Evolutionary conservation across 208 protist species (phyloP), one percentile per base, ranked within the genome.

Genomic region (Endotrypanum monterogeii): DNA sequence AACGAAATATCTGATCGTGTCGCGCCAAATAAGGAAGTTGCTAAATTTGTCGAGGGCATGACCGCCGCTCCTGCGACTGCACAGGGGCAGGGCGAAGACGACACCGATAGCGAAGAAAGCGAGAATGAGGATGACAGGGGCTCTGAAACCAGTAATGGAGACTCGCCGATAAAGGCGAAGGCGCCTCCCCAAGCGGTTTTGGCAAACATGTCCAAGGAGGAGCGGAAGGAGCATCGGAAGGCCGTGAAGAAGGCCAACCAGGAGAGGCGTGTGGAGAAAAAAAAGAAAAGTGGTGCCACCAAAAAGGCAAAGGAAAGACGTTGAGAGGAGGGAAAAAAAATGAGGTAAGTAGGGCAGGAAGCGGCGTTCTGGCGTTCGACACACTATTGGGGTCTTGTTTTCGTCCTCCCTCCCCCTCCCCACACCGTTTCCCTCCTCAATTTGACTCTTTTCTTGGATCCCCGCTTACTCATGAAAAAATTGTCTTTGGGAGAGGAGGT

Each of bases 141-240:
- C 6, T 74, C 66, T 11, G 77, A 71, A 1, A 52, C 66, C 20
- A 71, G 18, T 1, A 77, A 74, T 30, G 74, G 70, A 1, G 70
- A 71, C 6, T 28, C 71, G 23, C 48, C 63, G 18, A 48, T 41
- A 25, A 78, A 71, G 56, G 50, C 51, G 16, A 60, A 61, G 39
- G 39, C 50, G 32, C 11, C 77, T 1, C 69, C 61, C 20, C 68
- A 74, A 46, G 56, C 80, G 30, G 87, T 85, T 37, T 73, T 97
- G 46, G 82, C 90, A 0, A 81, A 93, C 35, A 97, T 97, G 92
- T 89, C 89, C 35, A 91, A 91, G 72, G 92, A 95, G 67, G 89
- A 97, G 76, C 89, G 90, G 37, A 94, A 92, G 80, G 82, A 78
- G 44, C 83, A 95, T 72, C 83, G 86, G 37, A 94, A 88, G 73